Percentiles rank a stretch among this genome's conserved stretches.
phyloP scores from a whole-genome alignment of 768 basidiomycete genomes.

The Psilocybe tampanensis region DNA sequence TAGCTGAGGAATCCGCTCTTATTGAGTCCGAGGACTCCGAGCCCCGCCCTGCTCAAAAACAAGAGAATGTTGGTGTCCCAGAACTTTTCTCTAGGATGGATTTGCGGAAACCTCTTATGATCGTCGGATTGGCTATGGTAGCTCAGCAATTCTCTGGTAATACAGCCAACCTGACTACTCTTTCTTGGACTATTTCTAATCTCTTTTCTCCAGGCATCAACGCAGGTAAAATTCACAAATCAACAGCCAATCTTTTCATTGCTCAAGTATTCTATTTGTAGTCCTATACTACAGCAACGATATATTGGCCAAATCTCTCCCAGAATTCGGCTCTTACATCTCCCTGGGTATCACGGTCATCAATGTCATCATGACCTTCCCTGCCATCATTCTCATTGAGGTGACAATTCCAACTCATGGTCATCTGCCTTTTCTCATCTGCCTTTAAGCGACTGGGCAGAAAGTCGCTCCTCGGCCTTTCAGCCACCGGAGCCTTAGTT shows the following conservation, averaged over 20 bases:
- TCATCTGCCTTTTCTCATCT: background rate
- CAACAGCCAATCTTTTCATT: background rate
- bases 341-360: slow-evolving; percentile 84
- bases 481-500: slow-evolving; percentile 63
- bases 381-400: slow-evolving; percentile 86
- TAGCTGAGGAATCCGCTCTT: slow-evolving; percentile 45
- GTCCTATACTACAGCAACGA: slow-evolving; percentile 92
- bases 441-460: slow-evolving; percentile 68
- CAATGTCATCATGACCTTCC: slow-evolving; percentile 84
- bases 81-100: slow-evolving; percentile 54
- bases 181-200: slow-evolving; percentile 4
- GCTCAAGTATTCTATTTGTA: slow-evolving; percentile 23
- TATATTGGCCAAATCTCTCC: slow-evolving; percentile 80
- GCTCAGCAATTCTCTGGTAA: slow-evolving; percentile 80
- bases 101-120: slow-evolving; percentile 62
- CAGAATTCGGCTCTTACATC: slow-evolving; percentile 77
- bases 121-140: slow-evolving; percentile 71
- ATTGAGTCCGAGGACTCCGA: slow-evolving; percentile 31
- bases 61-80: slow-evolving; percentile 47
- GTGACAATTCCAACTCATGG: slow-evolving; percentile 38
- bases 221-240: slow-evolving; percentile 48
- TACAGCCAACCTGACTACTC: background rate
- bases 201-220: slow-evolving; percentile 60
- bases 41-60: slow-evolving; percentile 26
- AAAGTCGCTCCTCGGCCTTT: slow-evolving; percentile 65